Evolutionary conservation across 2,329 filamentous ascomycete species (phyloP).

Genomic region (Pseudogymnoascus sp.): DNA sequence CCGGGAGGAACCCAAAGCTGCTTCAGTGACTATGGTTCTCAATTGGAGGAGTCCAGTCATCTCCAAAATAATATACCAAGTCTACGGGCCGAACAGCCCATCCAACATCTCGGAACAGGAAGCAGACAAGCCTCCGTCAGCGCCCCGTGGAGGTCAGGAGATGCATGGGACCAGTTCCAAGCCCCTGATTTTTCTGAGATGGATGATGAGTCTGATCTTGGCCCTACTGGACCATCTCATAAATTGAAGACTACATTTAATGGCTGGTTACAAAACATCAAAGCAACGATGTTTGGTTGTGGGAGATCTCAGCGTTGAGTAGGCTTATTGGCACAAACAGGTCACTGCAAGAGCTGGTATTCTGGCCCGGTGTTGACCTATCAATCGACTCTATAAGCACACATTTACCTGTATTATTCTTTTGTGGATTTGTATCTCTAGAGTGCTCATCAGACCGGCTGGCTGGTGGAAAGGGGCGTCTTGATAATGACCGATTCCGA

Average conservation of each 20-base stretch:
- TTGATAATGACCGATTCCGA: neutral
- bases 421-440: conserved; percentile 1
- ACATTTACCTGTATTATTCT: neutral
- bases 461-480: neutral
- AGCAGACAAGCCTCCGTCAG: neutral
- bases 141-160: neutral
- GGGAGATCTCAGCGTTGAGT: neutral
- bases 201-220: neutral
- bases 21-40: neutral
- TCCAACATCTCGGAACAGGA: neutral
- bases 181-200: neutral
- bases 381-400: neutral
- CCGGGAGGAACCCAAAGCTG: neutral
- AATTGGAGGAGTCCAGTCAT: neutral
- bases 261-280: neutral
- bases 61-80: neutral
- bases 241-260: neutral
- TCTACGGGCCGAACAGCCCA: neutral
- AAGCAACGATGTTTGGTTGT: neutral
- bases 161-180: conserved; percentile 2
- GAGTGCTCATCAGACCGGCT: neutral
- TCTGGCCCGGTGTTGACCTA: neutral
- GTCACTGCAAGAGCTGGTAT: neutral
- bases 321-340: neutral
- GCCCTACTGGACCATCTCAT: neutral